Percentiles rank a stretch among this genome's conserved stretches.
Evolutionary conservation across 1,139 yeast species (phyloP).

Genomic region (Kurtzmaniella quercitrusa): DNA sequence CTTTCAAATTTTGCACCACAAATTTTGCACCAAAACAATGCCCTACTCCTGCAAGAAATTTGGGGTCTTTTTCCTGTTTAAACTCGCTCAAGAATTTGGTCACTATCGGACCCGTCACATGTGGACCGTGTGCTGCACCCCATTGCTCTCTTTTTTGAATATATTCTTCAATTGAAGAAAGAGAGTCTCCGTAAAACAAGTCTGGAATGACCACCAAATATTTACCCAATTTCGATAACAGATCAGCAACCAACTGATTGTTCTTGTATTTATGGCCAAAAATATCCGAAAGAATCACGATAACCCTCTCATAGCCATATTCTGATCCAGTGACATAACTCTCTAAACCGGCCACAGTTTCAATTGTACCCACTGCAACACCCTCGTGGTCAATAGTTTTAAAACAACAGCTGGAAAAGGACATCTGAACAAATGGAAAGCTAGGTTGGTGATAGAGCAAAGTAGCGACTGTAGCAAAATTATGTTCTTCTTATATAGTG

Average conservation of each 20-base stretch:
- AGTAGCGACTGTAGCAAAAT: no score
- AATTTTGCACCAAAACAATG: constrained; percentile 74
- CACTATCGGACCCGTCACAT: constrained; percentile 30
- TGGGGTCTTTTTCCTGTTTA: constrained; percentile 36
- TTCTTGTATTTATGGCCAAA: constrained; percentile 54
- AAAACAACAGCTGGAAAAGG: constrained; percentile 12
- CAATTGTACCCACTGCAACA: constrained; percentile 11
- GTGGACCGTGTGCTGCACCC: constrained; percentile 46
- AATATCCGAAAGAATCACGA: constrained; percentile 60
- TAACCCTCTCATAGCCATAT: constrained; percentile 23
- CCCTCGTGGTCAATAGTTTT: constrained; percentile 15
- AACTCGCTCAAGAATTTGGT: constrained; percentile 36
- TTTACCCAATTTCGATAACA: constrained; percentile 47
- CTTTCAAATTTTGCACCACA: constrained; percentile 44
- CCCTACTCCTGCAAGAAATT: constrained; percentile 54
- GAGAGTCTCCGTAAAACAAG: constrained; percentile 47
- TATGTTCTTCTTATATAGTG: no score
- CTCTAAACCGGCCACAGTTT: constrained; percentile 13
- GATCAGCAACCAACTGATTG: constrained; percentile 55
- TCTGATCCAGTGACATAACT: constrained; percentile 14
- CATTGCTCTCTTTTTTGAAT: constrained; percentile 24
- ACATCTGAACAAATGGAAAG: not conserved
- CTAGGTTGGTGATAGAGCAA: no score
- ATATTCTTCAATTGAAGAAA: constrained; percentile 19
- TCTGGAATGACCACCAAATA: constrained; percentile 64